Conservation (phyloP, 2,329 filamentous ascomycete species). For the Hymenotorrendiella dingleyae region DNA sequence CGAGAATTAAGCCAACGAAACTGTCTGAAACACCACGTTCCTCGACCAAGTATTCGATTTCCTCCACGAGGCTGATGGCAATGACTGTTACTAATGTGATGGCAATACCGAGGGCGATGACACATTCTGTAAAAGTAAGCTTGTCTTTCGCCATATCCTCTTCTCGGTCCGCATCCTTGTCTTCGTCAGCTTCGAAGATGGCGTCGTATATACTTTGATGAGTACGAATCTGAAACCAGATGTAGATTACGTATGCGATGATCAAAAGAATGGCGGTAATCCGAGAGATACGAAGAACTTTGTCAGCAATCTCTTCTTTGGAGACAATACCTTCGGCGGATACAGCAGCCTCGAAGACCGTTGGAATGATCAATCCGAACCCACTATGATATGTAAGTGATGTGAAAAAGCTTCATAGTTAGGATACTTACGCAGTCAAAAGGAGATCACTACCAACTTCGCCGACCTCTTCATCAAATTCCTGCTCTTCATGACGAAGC, state of each 20-base stretch:
- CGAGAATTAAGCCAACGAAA: conserved; percentile 67
- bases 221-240: conserved; percentile 70
- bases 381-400: conserved; percentile 32
- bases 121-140: conserved; percentile 68
- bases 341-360: conserved; percentile 45
- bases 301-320: conserved; percentile 38
- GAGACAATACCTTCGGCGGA: conserved; percentile 29
- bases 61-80: conserved; percentile 65
- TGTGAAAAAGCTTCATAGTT: not conserved
- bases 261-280: conserved; percentile 66
- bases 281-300: conserved; percentile 61
- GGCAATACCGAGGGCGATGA: conserved; percentile 58
- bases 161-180: conserved; percentile 57
- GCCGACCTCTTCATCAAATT: conserved; percentile 68
- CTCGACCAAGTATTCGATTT: conserved; percentile 59
- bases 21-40: conserved; percentile 47
- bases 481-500: conserved; percentile 58
- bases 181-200: conserved; percentile 66
- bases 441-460: conserved; percentile 75
- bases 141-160: conserved; percentile 57
- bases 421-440: conserved; percentile 64
- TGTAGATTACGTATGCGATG: conserved; percentile 58
- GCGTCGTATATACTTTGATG: conserved; percentile 74
- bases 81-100: conserved; percentile 67
- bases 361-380: conserved; percentile 39